Base-by-base conservation (phyloP, 768 basidiomycete genomes). In the Suillus bovinus region DNA sequence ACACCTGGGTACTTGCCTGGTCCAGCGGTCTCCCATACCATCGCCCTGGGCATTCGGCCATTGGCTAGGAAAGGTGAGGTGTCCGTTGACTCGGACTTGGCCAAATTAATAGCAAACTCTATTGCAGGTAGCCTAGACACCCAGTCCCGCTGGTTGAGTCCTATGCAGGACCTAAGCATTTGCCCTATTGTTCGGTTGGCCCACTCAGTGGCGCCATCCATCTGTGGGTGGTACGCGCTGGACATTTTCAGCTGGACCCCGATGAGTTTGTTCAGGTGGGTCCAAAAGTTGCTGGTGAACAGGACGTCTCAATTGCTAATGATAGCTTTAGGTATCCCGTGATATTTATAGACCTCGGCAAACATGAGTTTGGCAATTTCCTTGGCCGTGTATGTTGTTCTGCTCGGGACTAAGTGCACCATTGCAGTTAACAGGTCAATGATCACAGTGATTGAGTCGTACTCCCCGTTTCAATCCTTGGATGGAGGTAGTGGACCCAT, bases 311-410 rank as follows among this genome's bases (percentile, higher is more conserved):
- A 44, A 42, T 78, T 71, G 2, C 60, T 67, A 2, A 76, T 59
- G 0, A 77, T 70, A 0, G 20, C 5, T 1, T 38, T 59, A 0
- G 64, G 66, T 0, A 66, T 14, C 0, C 68, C 58, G 10, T 67
- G 79, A 0, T 68, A 64, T 13, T 75, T 76, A 34, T 79, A 80
- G 0, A 81, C 67, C 2, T 72, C 41, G 0, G 68, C 68, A 42
- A 79, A 78, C 29, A 80, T 66, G 0, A 79, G 14, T 41, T 80
- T 71, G 0, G 79, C 78, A 0, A 83, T 57, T 0, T 81, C 73
- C 1, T 46, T 42, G 0, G 80, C 74, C 0, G 54, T 69, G 41
- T 78, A 79, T 7, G 64, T 75, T 55, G 6, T 53, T 24, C 17
- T 22, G 3, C 65, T 64, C 0, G 68, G 70, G 0, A 70, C 52